Evolutionary conservation across 306 rosid genomes (phyloP).

Genomic region (Citrullus mucosospermus): DNA sequence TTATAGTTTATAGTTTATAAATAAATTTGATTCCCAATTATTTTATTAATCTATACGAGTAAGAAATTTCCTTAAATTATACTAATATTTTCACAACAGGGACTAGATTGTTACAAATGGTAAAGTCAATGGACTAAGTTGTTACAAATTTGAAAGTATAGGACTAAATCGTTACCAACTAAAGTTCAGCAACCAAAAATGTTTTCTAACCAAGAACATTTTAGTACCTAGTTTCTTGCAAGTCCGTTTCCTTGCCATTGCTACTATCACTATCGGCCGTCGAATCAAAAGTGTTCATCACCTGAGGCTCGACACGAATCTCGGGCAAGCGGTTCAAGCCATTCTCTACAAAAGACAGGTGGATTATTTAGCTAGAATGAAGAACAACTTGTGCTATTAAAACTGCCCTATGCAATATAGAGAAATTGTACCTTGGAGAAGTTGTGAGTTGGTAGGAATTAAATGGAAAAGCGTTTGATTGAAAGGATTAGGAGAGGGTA

Average conservation of each 20-base stretch:
- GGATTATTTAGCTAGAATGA: neutral
- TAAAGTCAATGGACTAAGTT: no score
- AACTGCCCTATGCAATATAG: neutral
- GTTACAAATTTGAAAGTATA: no score
- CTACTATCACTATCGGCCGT: neutral
- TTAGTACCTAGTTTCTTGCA: conserved; percentile 3
- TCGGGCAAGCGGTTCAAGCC: neutral
- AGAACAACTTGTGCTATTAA: neutral
- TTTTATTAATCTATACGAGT: no score
- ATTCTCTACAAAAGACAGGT: neutral
- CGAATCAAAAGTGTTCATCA: neutral
- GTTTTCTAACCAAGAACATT: neutral
- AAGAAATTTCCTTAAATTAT: no score
- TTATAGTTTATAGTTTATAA: no score
- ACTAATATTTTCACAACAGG: no score
- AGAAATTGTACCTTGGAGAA: conserved; percentile 1
- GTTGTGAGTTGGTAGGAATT: conserved; percentile 29
- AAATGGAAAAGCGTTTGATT: conserved; percentile 33
- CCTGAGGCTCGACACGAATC: neutral
- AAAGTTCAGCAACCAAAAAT: no score
- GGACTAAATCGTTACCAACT: no score
- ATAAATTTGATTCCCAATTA: no score
- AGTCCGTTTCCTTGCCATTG: neutral
- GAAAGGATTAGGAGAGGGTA: conserved; percentile 47
- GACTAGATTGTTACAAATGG: no score